These are phyloP conservation scores for Amylocystis lapponica DNA, from an alignment of 768 basidiomycete genomes.

Conservation along the genomic window DNA sequence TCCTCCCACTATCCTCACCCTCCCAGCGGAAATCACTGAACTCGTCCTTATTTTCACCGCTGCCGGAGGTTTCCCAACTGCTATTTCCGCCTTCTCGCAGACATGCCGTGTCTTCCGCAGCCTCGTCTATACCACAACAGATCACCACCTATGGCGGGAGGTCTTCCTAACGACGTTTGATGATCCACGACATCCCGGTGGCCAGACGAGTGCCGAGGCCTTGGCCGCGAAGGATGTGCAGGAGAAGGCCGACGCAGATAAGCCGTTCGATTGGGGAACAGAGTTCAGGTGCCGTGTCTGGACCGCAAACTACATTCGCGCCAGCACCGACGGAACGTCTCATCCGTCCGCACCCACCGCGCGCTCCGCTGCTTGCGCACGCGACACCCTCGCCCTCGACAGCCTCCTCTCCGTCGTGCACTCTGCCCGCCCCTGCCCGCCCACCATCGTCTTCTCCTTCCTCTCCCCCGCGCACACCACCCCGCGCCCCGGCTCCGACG, in stretches of 20 bases:
- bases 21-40: conserved; percentile 33
- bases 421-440: conserved; percentile 25
- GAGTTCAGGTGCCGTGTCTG: conserved; percentile 22
- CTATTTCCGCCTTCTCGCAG: conserved; percentile 27
- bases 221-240: neutral
- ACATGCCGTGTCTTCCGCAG: conserved; percentile 25
- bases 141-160: conserved; percentile 33
- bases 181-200: conserved; percentile 21
- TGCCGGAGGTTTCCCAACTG: conserved; percentile 18
- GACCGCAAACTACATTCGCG: conserved; percentile 18
- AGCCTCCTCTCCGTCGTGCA: conserved; percentile 29
- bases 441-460: conserved; percentile 17
- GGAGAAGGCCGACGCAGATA: neutral
- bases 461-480: neutral
- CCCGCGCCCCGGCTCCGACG: neutral
- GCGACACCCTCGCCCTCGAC: conserved; percentile 19
- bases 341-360: neutral
- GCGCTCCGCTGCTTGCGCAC: too few species aligned
- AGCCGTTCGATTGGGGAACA: conserved; percentile 17
- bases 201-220: neutral
- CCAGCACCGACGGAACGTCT: neutral
- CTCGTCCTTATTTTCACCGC: conserved; percentile 25
- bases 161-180: conserved; percentile 34
- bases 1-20: conserved; percentile 1
- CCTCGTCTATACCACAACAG: conserved; percentile 26